Base-by-base conservation (phyloP, 805 yeast species). In the Lipomyces yamanashiensis region DNA sequence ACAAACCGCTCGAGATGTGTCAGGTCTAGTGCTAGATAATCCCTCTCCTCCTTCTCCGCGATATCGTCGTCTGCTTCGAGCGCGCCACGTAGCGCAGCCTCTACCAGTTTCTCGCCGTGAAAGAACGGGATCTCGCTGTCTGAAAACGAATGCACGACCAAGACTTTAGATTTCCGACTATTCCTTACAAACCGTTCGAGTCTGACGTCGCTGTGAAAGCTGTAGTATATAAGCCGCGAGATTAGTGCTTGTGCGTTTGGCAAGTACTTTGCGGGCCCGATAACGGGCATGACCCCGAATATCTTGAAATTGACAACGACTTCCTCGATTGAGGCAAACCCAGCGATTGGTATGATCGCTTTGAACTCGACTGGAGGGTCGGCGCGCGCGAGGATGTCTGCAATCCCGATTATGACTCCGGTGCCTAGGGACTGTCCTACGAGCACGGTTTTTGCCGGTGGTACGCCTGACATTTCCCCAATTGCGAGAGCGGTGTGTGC, bases 401-500 rank as follows among this genome's bases (percentile, higher is more conserved):
- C 64, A 15, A 53, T 57, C 13, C 67, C 69, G 44, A 66, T 59
- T 3, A 56, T 28, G 7, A 66, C 67, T 1, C 64, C 69, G 2
- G 67, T 59, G 23, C 69, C 69, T 2, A 66, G 59, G n/a, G 69
- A 66, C 17, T 66, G 69, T 12, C 69, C 69, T 23, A 59, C 52
- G 34, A 66, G 23, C 1, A 53, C 40, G 4, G 52, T 57, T 12
- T 49, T 51, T 7, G 57, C 51, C 7, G 66, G 59, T 1, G 61
- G 15, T 8, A 65, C 50, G 2, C 56, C 62, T 6, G 62, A 54
- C 33, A 37, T n/a, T 21, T 52, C 37, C 33, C 55, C 23, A 8
- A 62, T 59, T 19, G 48, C 44, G 8, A 23, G 21, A 2, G 60
- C 63, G 4, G 55, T 47, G 34, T 28, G 28, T 5, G 62, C 67